phyloP scores from a whole-genome alignment of 1,284 basidiomycete species.

The Cryptococcus amylolentus region DNA sequence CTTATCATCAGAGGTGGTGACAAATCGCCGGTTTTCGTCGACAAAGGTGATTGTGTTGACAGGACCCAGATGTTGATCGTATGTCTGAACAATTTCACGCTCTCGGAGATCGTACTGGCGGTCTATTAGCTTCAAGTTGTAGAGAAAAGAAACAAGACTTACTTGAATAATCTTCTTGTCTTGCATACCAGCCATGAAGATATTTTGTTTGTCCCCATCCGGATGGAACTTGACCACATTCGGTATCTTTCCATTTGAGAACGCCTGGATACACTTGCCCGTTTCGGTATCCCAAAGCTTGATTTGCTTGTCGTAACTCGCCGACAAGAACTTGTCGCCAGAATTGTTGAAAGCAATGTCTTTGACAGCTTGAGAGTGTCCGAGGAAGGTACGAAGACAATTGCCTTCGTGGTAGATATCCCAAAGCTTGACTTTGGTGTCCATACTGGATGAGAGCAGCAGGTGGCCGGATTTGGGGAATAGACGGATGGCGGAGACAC shows the following conservation, averaged over 20 bases:
- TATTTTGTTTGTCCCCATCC: conserved; percentile 90
- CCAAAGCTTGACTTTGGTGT: conserved; percentile 99
- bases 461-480: conserved; percentile 93
- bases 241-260: conserved; percentile 93
- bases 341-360: conserved; percentile 93
- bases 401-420: conserved; percentile 96
- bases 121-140: neutral
- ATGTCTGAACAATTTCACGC: conserved; percentile 93
- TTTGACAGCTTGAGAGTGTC: conserved; percentile 93
- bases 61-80: conserved; percentile 96
- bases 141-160: conserved; percentile 23
- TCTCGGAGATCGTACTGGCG: conserved; percentile 86
- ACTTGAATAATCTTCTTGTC: conserved; percentile 99
- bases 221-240: conserved; percentile 95
- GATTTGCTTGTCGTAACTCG: conserved; percentile 92
- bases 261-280: conserved; percentile 85
- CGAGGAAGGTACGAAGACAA: conserved; percentile 94
- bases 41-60: conserved; percentile 99
- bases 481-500: conserved; percentile 85
- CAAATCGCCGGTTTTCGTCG: conserved; percentile 89
- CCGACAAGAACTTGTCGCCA: conserved; percentile 84
- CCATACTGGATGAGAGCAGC: conserved; percentile 91
- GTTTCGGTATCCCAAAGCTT: conserved; percentile 99
- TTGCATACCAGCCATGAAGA: conserved; percentile 97
- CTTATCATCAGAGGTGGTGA: conserved; percentile 99